Evolutionary conservation across 441 rosid genomes (phyloP), one percentile per base, ranked within the genome.

Genomic region (Erysimum pusillum): DNA sequence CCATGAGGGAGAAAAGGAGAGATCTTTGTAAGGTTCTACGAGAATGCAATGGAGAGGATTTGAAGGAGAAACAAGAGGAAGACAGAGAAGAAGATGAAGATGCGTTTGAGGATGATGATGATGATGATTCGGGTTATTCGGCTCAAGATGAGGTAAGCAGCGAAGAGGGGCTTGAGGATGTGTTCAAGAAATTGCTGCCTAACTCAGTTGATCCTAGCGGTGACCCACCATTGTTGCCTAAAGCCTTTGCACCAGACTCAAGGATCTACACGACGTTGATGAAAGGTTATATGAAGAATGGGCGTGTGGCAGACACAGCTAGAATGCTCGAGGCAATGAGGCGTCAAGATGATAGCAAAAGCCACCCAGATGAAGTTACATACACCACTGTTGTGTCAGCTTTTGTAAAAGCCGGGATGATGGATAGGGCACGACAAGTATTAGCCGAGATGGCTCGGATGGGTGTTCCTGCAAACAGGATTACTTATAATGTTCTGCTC

Each of bases 261-360:
- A 85, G 98, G 77, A 85, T 91, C 32, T 95, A 90, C 85, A 91
- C 98, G 0, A 95, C 95, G 35, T 61, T 95, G 32, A 95, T 95
- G 99, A 95, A 93, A 85, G 99, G 98, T 76, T 95, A 95, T 65
- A 93, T 95, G 99, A 90, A 87, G 66, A 84, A 77, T 41, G 91
- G 97, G 15, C 90, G 96, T 4, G 91, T 90, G 44, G 76, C 76
- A 0, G 95, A 92, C 62, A 89, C 96, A 0, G 91, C 88, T 36
- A 87, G 91, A 54, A 90, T 83, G 91, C 83, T 95, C 14, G 98
- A 93, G 85, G 99, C 98, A 7, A 95, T 93, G 98, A 83, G 88
- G 75, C 81, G 65, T 60, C 91, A 91, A 74, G 95, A 86, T 49
- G 91, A 89, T 73, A 77, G 58, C 7, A 81, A 80, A 1, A 89